These are phyloP conservation scores for Mariannaea elegans DNA, from an alignment of 2,329 filamentous ascomycete species.

Conservation along the genomic window DNA sequence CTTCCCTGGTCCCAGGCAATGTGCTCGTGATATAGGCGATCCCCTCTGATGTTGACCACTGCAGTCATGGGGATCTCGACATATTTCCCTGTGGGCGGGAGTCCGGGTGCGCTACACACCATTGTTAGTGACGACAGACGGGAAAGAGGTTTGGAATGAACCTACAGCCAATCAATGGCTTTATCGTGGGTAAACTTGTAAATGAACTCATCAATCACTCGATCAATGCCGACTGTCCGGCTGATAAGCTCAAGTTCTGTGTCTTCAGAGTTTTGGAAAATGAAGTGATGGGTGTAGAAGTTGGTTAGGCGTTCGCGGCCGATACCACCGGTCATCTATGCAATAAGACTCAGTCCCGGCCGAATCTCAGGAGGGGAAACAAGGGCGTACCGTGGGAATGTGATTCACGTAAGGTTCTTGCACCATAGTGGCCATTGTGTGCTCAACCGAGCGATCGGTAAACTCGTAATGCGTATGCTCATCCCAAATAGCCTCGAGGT, in stretches of 20 bases:
- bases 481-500: conserved; percentile 81
- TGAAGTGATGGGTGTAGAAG: conserved; percentile 80
- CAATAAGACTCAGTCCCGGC: neutral
- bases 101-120: conserved; percentile 57
- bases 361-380: rapidly evolving
- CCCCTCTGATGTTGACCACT: conserved; percentile 70
- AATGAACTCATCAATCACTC: conserved; percentile 77
- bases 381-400: conserved; percentile 67
- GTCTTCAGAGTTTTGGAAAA: conserved; percentile 76
- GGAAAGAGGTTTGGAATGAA: conserved; percentile 17
- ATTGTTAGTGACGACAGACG: neutral
- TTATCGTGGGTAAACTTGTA: conserved; percentile 70
- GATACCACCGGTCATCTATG: conserved; percentile 70
- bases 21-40: conserved; percentile 72
- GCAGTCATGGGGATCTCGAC: conserved; percentile 69
- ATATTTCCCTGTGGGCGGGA: conserved; percentile 62
- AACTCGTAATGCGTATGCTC: conserved; percentile 81
- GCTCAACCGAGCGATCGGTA: conserved; percentile 70
- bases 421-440: conserved; percentile 86
- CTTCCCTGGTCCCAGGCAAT: conserved; percentile 75
- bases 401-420: conserved; percentile 83
- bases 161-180: conserved; percentile 75
- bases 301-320: conserved; percentile 68
- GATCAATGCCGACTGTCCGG: conserved; percentile 75
- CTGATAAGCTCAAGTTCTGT: conserved; percentile 74